Base-by-base conservation (phyloP, 164 flowering plant species). In the Vitis labrusca region DNA sequence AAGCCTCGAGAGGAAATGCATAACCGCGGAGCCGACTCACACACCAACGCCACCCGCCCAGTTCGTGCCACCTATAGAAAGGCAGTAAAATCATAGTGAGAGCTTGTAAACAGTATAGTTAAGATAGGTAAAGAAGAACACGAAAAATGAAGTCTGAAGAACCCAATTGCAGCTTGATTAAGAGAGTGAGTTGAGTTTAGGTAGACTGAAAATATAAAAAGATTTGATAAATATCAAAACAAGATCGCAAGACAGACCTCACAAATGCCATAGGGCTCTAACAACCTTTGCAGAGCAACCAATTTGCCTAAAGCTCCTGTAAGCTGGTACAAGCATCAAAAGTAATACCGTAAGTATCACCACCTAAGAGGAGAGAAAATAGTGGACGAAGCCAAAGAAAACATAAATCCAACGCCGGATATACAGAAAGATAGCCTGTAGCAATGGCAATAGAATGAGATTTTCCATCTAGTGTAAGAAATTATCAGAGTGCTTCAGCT, bases 261-360 rank as follows among this genome's bases (percentile, higher is more conserved):
- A 79, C 99, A 96, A 73, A 96, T 96, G 56, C 99, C 98, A 75
- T 82, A 96, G 29, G 97, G 97, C 81, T 96, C 98, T 71, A 96
- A 73, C 71, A 93, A 76, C 77, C 94, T 91, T 73, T 96, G 99
- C 61, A 96, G 74, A 8, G 99, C 99, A 77, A 96, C 92, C 98
- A 96, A 88, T 86, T 96, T 96, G 79, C 87, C 81, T 74, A 96
- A 72, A 75, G 87, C 96, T 77, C 99, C 99, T 0, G 98, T 91
- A 23, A 96, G 87, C 99, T 95, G 88, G 37, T 66, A 64, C 56
- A 62, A 57, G 27, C 11, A 64, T 44, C 3, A 10, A 48, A 50
- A 58, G 7, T 30, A 60, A 47, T 11, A 17, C 56, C 12, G 66
- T 32, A 12, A 57, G 54, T 8, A 32, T 15, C 10, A 51, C 29